Conservation (phyloP, 106 monocot species). For the Iris macrosiphon region DNA sequence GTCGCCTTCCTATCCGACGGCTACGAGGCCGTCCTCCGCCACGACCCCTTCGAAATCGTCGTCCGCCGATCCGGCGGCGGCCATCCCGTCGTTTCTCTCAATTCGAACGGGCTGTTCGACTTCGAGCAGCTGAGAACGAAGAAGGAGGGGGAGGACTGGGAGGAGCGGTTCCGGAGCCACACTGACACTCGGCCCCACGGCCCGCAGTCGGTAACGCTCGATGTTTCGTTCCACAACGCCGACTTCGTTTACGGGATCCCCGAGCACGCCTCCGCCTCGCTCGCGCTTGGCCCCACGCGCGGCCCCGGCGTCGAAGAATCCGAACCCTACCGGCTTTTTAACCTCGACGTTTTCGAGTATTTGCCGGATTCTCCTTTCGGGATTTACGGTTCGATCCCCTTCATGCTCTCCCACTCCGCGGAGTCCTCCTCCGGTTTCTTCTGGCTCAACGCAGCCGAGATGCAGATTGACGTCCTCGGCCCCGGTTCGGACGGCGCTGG, state of each 20-base stretch:
- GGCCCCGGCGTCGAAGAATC: slow-evolving; percentile 64
- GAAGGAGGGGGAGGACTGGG: slow-evolving; percentile 56
- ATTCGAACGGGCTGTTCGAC: slow-evolving; percentile 72
- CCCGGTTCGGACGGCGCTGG: slow-evolving; percentile 47
- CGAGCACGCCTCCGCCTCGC: slow-evolving; percentile 55
- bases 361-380: slow-evolving; percentile 72
- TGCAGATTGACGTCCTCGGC: slow-evolving; percentile 88
- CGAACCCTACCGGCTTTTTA: slow-evolving; percentile 80
- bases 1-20: slow-evolving; percentile 37
- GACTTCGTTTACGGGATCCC: slow-evolving; percentile 81
- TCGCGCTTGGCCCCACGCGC: slow-evolving; percentile 44
- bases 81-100: slow-evolving; percentile 53
- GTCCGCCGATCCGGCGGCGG: slow-evolving; percentile 28
- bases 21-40: slow-evolving; percentile 53
- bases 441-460: slow-evolving; percentile 83
- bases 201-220: slow-evolving; percentile 69
- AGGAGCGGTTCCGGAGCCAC: slow-evolving; percentile 68
- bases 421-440: slow-evolving; percentile 55
- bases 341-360: slow-evolving; percentile 80
- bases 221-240: slow-evolving; percentile 62
- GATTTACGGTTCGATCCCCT: slow-evolving; percentile 71
- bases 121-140: slow-evolving; percentile 57
- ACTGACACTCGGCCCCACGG: slow-evolving; percentile 69
- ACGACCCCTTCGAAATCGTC: slow-evolving; percentile 60
- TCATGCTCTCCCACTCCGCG: slow-evolving; percentile 67